phyloP scores from a whole-genome alignment of 75 land plant species.

The Gnetum montanum region DNA sequence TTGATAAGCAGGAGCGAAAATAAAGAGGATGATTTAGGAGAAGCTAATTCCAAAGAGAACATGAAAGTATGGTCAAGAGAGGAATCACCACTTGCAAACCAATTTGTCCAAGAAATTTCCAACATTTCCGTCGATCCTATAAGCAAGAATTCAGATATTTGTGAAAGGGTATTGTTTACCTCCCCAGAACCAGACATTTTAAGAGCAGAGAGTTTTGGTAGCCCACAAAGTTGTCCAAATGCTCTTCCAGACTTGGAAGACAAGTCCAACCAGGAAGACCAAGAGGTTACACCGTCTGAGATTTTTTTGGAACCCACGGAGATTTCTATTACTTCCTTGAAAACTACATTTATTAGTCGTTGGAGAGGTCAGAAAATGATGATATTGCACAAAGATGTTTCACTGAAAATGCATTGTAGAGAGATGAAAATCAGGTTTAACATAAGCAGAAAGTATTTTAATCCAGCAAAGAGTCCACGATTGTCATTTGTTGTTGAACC shows the following conservation, averaged over 20 bases:
- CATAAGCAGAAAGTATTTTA: slow-evolving; percentile 36
- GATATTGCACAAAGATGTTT: slow-evolving; percentile 24
- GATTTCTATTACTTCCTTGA: slow-evolving; percentile 21
- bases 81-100: too few relatives aligned
- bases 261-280: neutral
- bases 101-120: neutral
- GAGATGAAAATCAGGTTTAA: slow-evolving; percentile 39
- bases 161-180: neutral
- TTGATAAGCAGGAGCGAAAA: too few relatives aligned
- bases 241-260: neutral
- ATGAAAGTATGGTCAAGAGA: too few relatives aligned
- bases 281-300: slow-evolving; percentile 1
- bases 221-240: neutral
- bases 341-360: slow-evolving; percentile 10
- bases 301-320: slow-evolving; percentile 33
- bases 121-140: neutral
- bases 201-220: neutral
- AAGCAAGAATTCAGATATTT: too few relatives aligned
- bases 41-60: too few relatives aligned
- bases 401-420: slow-evolving; percentile 24
- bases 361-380: slow-evolving; percentile 17
- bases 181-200: neutral
- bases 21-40: too few relatives aligned
- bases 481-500: slow-evolving; percentile 45
- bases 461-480: slow-evolving; percentile 41